Evolutionary conservation across 2,329 filamentous ascomycete genomes (phyloP), one percentile per base, ranked within the genome.

Genomic region (Botrytis pseudocinerea): DNA sequence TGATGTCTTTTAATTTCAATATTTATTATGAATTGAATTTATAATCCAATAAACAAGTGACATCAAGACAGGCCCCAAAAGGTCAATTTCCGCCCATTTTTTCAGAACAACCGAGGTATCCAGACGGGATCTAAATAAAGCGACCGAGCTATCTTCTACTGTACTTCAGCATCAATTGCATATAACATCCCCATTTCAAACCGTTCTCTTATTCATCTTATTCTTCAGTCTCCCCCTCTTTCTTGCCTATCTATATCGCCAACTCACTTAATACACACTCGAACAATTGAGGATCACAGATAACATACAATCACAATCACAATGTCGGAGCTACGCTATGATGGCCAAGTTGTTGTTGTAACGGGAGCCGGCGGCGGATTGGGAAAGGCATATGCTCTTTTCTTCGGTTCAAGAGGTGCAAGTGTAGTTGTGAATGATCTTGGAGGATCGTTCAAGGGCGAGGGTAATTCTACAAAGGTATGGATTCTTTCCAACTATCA

Each of bases 391-490:
- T 97, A 97, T 84, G 92, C 92, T 78, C 85, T 91, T 74, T 98
- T 97, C 87, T 98, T 97, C 82, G 96, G 71, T 73, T 94, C 93
- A 73, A 90, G 95, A 81, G 96, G 96, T 80, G 96, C 94, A 78
- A 97, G 92, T 83, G 93, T 97, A 79, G 95, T 99, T 65, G 96
- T 99, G 79, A 99, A 99, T 83, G 96, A 99, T 82, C 88, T 98
- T 69, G 96, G 96, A 76, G 93, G 90, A 69, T 96, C 94, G 64
- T 95, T 96, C 87, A 95, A 96, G 84, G 95, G 96, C 78, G 94
- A 98, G 85, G 95, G 95, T 74, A 90, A 88, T 78, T 95, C 93
- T 60, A 90, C 90, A 82, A 97, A 94, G 90, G 95, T 97, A 78
- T 32, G 38, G 65, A 12, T 40, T 44, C n/a, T 46, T 62, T 65